phyloP scores from a whole-genome alignment of 805 yeast species.

The Nakazawaea ishiwadae region DNA sequence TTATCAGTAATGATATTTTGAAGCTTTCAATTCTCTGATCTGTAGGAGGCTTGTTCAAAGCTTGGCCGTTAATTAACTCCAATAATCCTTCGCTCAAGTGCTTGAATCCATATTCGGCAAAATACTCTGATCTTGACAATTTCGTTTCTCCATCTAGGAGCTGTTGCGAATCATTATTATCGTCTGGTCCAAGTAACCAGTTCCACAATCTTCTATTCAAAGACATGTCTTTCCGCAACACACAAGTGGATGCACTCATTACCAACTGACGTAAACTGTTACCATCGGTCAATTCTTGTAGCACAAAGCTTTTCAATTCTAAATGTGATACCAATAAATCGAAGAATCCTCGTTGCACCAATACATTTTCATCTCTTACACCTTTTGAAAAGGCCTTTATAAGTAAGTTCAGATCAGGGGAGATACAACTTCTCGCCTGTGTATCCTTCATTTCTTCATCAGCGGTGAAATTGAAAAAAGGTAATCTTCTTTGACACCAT shows the following conservation, averaged over 20 bases:
- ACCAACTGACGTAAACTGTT: conserved; percentile 57
- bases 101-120: conserved; percentile 49
- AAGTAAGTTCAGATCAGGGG: conserved; percentile 77
- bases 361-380: conserved; percentile 57
- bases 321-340: conserved; percentile 70
- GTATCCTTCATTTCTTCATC: conserved; percentile 21
- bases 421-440: conserved; percentile 53
- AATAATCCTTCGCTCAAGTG: conserved; percentile 50
- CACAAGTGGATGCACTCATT: conserved; percentile 60
- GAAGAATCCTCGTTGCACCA: conserved; percentile 84
- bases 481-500: conserved; percentile 67
- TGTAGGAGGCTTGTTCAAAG: conserved; percentile 18
- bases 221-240: conserved; percentile 87
- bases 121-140: conserved; percentile 47
- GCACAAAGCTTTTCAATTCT: conserved; percentile 56
- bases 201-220: conserved; percentile 90
- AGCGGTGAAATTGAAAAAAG: conserved; percentile 43
- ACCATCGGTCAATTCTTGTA: conserved; percentile 40
- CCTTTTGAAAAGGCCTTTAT: conserved; percentile 72
- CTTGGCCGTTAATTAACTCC: conserved; percentile 34
- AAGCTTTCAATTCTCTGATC: conserved; percentile 45
- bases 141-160: not conserved
- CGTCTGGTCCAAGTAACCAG: conserved; percentile 85
- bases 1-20: conserved; percentile 62
- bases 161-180: not conserved